Evolutionary conservation across 164 flowering plant genomes (phyloP), one percentile per base, ranked within the genome.

Genomic region (Annona squamosa): DNA sequence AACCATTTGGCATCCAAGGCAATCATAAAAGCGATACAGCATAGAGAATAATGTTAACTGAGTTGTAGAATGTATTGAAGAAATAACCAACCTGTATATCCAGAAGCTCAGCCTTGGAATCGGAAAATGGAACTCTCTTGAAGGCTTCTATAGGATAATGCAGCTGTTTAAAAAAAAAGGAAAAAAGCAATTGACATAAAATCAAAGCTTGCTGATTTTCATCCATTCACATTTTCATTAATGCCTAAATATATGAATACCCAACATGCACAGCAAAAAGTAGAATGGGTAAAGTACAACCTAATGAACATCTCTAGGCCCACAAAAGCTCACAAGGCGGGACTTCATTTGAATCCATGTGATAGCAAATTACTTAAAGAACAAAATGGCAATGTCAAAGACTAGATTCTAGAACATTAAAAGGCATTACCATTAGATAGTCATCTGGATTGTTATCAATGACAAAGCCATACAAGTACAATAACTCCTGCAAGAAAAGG

Each of bases 401-500:
- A 12, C 52, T 48, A 37, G 43, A 52, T 26, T 44, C 10, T 18
- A 48, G 63, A 68, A 16, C 44, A 37, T 4, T 3, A 46, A 48
- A 68, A 42, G 65, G 43, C 44, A 46, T 81, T 89, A 95, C 99
- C 99, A 96, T 96, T 71, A 96, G 91, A 84, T 86, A 93, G 80
- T 96, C 99, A 85, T 96, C 98, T 79, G 97, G 93, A 81, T 96
- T 96, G 70, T 88, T 77, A 65, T 91, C 85, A 56, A 92, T 78
- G 76, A 91, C 94, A 86, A 96, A 93, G 66, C 99, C 99, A 77
- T 96, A 96, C 1, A 96, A 89, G 82, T 89, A 96, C 3, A 96
- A 86, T 67, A 96, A 82, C 74, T 96, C 99, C 99, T 96, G 95
- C 84, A 80, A 68, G 65, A 79, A 79, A 81, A 18, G 62, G 74